Evolutionary conservation across 2,329 filamentous ascomycete genomes (phyloP), one percentile per base, ranked within the genome.

Genomic region (Phialophora expanda): DNA sequence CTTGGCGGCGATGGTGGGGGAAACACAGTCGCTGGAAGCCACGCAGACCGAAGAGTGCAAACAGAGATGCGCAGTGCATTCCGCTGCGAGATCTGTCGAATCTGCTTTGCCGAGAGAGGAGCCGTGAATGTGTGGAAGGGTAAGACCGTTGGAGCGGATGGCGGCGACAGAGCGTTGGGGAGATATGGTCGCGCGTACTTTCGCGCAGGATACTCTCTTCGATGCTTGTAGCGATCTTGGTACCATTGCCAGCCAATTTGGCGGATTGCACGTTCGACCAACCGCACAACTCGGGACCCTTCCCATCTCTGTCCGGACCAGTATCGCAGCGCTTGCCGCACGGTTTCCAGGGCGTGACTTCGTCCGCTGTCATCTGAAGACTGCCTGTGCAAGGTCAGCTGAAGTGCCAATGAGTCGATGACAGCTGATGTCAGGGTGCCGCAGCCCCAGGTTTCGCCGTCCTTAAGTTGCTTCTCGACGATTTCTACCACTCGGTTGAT

Each of bases 111-210:
- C 6, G 92, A 93, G 70, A 99, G 83, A 0, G 95, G 95, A 70
- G 91, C 97, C 1, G 95, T 99, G 74, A 99, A 99, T 0, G 95
- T 98, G 77, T 99, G 95, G 75, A 99, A 99, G 0, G 95, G 95
- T 0, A 99, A 83, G 1, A 99, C 93, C 0, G 95, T 99, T 2
- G 95, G 95, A 5, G 95, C 94, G 32, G 91, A 88, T 3, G 95
- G 95, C 9, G 96, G 85, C 0, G 90, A 86, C 34, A 99, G 82
- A 50, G 84, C 85, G 2, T 83, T 78, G 3, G 94, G 95, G 11
- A 96, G 81, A 66, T 87, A 88, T 11, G 92, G 91, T 59, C 95
- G 84, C 38, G 81, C 79, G 76, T 97, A 97, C 70, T 80, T 83
- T 11, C 83, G 83, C 6, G 79, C 71, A 3, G 85, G 79, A 24